Base-by-base conservation (phyloP, 2,329 filamentous ascomycete genomes). In the Diaporthe longicolla region DNA sequence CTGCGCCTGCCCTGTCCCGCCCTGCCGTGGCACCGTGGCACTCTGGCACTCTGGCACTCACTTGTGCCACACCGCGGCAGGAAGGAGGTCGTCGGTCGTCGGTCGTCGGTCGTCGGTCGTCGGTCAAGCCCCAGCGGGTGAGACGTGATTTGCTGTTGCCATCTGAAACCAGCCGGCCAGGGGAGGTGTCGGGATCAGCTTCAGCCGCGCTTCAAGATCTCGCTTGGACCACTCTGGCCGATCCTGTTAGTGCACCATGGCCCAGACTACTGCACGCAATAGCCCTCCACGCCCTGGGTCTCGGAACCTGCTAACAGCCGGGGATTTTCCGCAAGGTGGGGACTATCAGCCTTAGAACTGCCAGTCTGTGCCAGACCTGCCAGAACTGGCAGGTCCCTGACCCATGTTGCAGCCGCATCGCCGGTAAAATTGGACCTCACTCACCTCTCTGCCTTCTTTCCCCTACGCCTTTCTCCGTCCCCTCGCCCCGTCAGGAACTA, bases 151-250 rank as follows among this genome's bases (percentile, higher is more conserved):
- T 72, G 65, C 35, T 74, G 50, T 26, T 57, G 45, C 15, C 29
- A 69, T 76, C 63, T 73, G 73, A 73, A 75, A 76, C 73, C 48
- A 48, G 40, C 65, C 52, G 57, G 50, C 57, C 68, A 71, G n/a
- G 40, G 52, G 66, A 43, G 58, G 45, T 69, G 74, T 71, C 73
- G 73, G 74, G 65, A 72, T 63, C 73, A 73, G 50, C 63, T 65
- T 55, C 70, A 75, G 74, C 74, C 74, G 72, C 72, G 74, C 70
- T 40, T 72, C 70, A 69, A 72, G 63, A 70, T 70, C 59, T 71
- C 74, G 71, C 71, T 71, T 69, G 63, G 70, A 48, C 73, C 63
- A 63, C 57, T 29, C 43, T 24, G 2, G 71, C 29, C 45, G 59
- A 58, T 72, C 58, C 59, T 58, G 71, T 69, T 72, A 72, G 59